Conservation (phyloP, 495 filamentous ascomycete genomes). For the Viridothelium virens region DNA sequence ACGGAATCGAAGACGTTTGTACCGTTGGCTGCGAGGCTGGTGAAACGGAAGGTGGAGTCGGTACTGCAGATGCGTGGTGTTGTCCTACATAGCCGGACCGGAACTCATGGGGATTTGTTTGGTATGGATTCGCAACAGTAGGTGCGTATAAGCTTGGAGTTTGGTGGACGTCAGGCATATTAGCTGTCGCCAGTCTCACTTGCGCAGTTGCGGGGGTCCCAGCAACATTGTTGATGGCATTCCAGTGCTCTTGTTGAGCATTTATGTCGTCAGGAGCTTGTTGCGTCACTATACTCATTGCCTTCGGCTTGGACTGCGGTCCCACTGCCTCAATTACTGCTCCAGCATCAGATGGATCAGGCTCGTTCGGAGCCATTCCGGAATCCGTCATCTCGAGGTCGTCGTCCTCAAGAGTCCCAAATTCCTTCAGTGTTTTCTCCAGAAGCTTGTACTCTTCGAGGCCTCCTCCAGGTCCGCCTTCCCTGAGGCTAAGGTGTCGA, state of each 20-base stretch:
- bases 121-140: neutral
- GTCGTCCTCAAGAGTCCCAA: conserved; percentile 45
- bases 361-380: conserved; percentile 20
- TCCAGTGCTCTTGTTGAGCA: conserved; percentile 26
- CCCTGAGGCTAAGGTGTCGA: conserved; percentile 40
- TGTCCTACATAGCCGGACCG: neutral
- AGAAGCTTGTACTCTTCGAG: conserved; percentile 64
- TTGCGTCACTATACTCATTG: conserved; percentile 15
- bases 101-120: neutral
- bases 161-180: conserved; percentile 4
- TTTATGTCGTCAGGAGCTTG: conserved; percentile 19
- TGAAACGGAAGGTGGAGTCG: neutral
- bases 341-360: conserved; percentile 21
- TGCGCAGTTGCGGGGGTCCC: conserved; percentile 16
- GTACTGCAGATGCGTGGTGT: neutral
- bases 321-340: neutral
- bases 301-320: conserved; percentile 25
- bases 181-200: conserved; percentile 14
- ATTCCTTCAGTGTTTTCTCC: conserved; percentile 51
- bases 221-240: conserved; percentile 29
- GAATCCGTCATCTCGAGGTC: conserved; percentile 30
- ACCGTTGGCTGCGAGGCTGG: neutral
- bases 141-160: neutral
- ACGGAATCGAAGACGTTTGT: neutral
- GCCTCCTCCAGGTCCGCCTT: conserved; percentile 53